Evolutionary conservation across 179 eudicot genomes (phyloP).

Genomic region (Beta macrorhiza): DNA sequence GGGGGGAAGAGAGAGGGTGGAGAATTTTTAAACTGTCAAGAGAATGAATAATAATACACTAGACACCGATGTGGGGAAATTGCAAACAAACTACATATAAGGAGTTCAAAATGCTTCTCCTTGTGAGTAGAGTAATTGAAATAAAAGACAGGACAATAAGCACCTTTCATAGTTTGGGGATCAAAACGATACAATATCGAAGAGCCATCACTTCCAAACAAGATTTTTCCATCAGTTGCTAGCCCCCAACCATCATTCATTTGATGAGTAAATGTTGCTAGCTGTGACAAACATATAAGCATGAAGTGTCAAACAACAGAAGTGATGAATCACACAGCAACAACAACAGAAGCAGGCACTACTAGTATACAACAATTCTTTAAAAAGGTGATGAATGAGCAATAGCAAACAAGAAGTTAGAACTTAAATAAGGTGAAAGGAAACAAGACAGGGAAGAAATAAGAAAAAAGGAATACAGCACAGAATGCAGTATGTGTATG

Average conservation of each 20-base stretch:
- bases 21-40: not conserved
- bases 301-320: not conserved
- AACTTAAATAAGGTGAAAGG: not conserved
- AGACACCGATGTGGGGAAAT: not conserved
- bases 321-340: not conserved
- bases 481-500: not conserved
- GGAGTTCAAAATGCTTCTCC: not conserved
- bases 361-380: not conserved
- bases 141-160: not conserved
- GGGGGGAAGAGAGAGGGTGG: not conserved
- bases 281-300: constrained; percentile 41
- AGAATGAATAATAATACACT: not conserved
- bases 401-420: not conserved
- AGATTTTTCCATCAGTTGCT: constrained; percentile 82
- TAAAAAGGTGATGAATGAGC: not conserved
- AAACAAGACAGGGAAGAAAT: not conserved
- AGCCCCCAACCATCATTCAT: constrained; percentile 98
- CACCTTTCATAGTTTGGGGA: constrained; percentile 77
- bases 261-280: constrained; percentile 59
- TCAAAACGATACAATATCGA: constrained; percentile 76
- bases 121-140: not conserved
- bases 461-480: not conserved
- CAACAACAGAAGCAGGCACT: not conserved
- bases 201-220: constrained; percentile 91
- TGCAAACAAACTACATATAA: not conserved